Conservation (phyloP, 805 yeast species). For the Wickerhamiella hasegawae region DNA sequence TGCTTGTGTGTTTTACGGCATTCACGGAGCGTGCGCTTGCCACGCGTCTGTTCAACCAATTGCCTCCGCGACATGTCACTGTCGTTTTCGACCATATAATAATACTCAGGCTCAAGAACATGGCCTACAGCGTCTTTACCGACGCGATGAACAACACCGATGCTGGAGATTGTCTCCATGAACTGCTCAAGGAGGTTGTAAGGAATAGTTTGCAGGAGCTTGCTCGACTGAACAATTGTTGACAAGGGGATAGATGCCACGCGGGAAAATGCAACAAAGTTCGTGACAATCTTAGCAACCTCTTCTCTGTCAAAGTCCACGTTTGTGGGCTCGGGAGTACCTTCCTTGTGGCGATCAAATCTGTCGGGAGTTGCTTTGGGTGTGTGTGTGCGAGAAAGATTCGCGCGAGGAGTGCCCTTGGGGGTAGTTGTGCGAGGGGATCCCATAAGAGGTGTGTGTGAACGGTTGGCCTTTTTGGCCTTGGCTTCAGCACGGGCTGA, state of each 20-base stretch:
- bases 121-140: conserved; percentile 98
- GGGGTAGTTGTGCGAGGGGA: too few species aligned
- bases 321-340: not conserved
- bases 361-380: too few species aligned
- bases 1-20: conserved; percentile 93
- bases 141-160: conserved; percentile 76
- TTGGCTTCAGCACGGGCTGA: too few species aligned
- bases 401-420: too few species aligned
- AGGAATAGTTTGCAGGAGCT: conserved; percentile 31
- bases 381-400: too few species aligned
- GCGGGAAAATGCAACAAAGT: conserved; percentile 82
- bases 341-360: not conserved
- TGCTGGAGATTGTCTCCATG: conserved; percentile 34
- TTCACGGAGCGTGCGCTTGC: conserved; percentile 62
- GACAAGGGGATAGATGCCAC: conserved; percentile 78
- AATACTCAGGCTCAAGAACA: conserved; percentile 84
- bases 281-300: too few species aligned
- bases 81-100: conserved; percentile 76
- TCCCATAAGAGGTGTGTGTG: too few species aligned
- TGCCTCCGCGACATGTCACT: conserved; percentile 48
- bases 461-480: too few species aligned
- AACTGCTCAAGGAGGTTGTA: conserved; percentile 17
- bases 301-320: too few species aligned
- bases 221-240: conserved; percentile 45
- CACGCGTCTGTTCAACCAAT: conserved; percentile 62